phyloP scores from a whole-genome alignment of 2,329 filamentous ascomycete genomes.

The Nemania sp. region DNA sequence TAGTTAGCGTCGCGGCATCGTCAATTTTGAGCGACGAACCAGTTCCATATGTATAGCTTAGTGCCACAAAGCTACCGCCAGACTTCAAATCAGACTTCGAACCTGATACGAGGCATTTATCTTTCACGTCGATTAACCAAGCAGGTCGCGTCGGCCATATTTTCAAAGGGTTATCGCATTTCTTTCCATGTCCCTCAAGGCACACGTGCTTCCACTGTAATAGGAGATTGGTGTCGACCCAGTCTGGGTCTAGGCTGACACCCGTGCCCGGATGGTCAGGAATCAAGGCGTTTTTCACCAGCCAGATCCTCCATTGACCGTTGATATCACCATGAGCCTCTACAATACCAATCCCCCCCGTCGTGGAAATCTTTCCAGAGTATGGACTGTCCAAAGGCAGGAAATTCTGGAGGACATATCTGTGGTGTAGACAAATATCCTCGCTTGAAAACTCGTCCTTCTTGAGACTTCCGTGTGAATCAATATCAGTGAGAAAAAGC shows the following conservation, averaged over 20 bases:
- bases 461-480: too few relatives aligned
- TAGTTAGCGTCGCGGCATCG: not conserved
- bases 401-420: too few relatives aligned
- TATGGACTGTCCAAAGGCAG: too few relatives aligned
- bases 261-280: not conserved
- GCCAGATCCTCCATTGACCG: too few relatives aligned
- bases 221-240: not conserved
- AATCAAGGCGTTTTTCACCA: too few relatives aligned
- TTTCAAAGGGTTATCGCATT: not conserved
- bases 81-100: too few relatives aligned
- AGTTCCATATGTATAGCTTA: conserved; percentile 2
- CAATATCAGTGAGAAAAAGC: too few relatives aligned
- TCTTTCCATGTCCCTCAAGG: not conserved
- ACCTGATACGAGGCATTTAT: not conserved
- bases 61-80: not conserved
- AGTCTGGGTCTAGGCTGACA: not conserved
- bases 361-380: too few relatives aligned
- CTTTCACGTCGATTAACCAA: not conserved
- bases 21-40: not conserved
- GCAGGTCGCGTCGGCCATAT: not conserved
- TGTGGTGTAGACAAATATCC: too few relatives aligned
- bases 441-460: too few relatives aligned
- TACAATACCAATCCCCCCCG: too few relatives aligned
- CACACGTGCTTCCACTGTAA: not conserved
- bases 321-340: too few relatives aligned